Evolutionary conservation across 23 red algal species (phyloP), one percentile per base, ranked within the genome.

Genomic region (Gracilaria vermiculophylla): DNA sequence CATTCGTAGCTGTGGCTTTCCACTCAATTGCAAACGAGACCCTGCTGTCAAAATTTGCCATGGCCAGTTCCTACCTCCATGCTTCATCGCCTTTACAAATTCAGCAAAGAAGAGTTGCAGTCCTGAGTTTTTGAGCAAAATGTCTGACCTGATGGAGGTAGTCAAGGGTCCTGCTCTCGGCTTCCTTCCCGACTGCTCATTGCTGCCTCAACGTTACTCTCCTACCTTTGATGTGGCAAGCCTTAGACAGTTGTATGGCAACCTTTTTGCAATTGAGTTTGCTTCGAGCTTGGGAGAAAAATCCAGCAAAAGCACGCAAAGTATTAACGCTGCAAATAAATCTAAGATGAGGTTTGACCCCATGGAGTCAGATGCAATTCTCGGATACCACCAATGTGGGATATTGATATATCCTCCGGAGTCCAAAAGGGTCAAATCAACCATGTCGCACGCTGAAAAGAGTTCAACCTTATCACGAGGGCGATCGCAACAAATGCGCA

Each of bases 181-280:
- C 24, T 96, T 96, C 62, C 69, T 96, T 47, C 80, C 86, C 3
- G 93, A 96, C 35, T 53, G 62, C 36, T 87, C 78, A 3, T 47
- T 96, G 40, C 72, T 84, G 19, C 86, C 86, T 34, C 69, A 82
- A 69, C 70, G 83, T 9, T 96, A 90, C 41, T 76, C 82, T 33
- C 73, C 86, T 20, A 86, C 88, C 12, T 74, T 69, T 33, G 84
- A 96, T 77, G 80, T 96, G 15, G 60, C 72, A 19, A 78, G 67
- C 28, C 41, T 96, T 10, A 67, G 78, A 41, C 80, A 91, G 48
- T 75, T 91, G 73, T 96, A 96, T 51, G 60, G 69, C 21, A 90
- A 91, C 53, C 43, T 91, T 9, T 96, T 92, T 74, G 77, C 93
- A 24, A 84, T 96, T 61, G 79, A 96, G 48, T 89, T 85, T 69